Base-by-base conservation (phyloP, 2,329 filamentous ascomycete species). In the Didymella arachidicola region DNA sequence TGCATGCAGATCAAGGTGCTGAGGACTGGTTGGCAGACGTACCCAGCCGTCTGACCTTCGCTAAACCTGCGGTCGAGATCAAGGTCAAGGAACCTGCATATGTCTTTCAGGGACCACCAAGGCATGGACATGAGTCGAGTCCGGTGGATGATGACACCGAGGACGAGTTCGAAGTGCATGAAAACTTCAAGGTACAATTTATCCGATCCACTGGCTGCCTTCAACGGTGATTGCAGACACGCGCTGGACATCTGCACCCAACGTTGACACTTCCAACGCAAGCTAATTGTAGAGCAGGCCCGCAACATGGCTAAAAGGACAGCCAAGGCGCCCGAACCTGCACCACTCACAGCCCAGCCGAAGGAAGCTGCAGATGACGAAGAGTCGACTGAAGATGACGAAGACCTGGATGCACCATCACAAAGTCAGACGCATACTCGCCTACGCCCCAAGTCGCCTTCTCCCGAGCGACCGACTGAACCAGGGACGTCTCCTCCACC, bases 341-440 rank as follows among this genome's bases (percentile, higher is more conserved):
- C 29, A 43, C 44, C 45, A 0, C 10, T 41, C 2, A 29, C 38
- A 22, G n/a, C 48, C n/a, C 36, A 36, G 7, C 47, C 48, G 3
- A 42, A 48, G 10, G 45, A 30, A 26, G 51, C 42, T 29, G 43
- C 27, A 3, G 63, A 56, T 19, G 64, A 63, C 16, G 63, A 59
- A 25, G 65, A 60, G 7, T 55, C 59, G 10, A 77, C 75, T 18
- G 73, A 75, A 5, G 78, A 76, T 45, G 78, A 79, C 25, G 76
- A 78, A 4, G 78, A 81, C 49, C 69, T 80, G 11, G 78, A 79
- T 63, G 72, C 66, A 7, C 72, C 71, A 11, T 46, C 60, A 2
- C 70, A 55, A 25, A 65, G 51, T 30, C 62, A 65, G 27, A 66
- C 59, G 22, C 65, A 67, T 30, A 30, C 47, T 34, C 27, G 30